Conservation (phyloP, 306 rosid genomes). For the Arachis stenosperma region DNA sequence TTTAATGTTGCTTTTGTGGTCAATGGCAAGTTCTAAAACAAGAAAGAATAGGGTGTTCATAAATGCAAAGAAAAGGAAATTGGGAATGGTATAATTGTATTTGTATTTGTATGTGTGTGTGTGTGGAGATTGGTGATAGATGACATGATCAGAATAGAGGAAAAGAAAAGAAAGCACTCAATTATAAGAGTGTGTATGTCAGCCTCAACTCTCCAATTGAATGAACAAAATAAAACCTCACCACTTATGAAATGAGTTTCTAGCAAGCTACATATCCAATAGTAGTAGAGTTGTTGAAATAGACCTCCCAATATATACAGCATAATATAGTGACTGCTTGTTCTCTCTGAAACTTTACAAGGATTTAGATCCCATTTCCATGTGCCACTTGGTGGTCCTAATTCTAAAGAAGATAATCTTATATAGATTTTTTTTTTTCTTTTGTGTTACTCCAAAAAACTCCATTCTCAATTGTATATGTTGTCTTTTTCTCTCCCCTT, state of each 20-base stretch:
- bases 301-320: conserved; percentile 31
- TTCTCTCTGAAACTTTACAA: conserved; percentile 45
- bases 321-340: conserved; percentile 39
- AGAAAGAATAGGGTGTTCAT: conserved; percentile 33
- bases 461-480: conserved; percentile 5
- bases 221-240: conserved; percentile 23
- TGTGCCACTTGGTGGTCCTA: conserved; percentile 52
- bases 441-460: conserved; percentile 28
- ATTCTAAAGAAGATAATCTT: conserved; percentile 36
- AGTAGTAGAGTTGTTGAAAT: conserved; percentile 38
- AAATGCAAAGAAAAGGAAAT: conserved; percentile 49
- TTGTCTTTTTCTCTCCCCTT: conserved; percentile 37
- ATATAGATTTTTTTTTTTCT: conserved; percentile 30
- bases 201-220: conserved; percentile 32
- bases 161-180: no score
- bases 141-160: conserved; percentile 38
- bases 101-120: background rate
- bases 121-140: conserved; percentile 33
- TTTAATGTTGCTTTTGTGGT: conserved; percentile 30
- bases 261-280: conserved; percentile 27
- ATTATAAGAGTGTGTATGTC: conserved; percentile 20
- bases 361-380: conserved; percentile 47
- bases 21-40: conserved; percentile 37
- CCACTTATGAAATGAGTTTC: no score
- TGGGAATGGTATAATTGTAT: background rate